phyloP scores from a whole-genome alignment of 2,329 filamentous ascomycete species.

The Tothia fuscella region DNA sequence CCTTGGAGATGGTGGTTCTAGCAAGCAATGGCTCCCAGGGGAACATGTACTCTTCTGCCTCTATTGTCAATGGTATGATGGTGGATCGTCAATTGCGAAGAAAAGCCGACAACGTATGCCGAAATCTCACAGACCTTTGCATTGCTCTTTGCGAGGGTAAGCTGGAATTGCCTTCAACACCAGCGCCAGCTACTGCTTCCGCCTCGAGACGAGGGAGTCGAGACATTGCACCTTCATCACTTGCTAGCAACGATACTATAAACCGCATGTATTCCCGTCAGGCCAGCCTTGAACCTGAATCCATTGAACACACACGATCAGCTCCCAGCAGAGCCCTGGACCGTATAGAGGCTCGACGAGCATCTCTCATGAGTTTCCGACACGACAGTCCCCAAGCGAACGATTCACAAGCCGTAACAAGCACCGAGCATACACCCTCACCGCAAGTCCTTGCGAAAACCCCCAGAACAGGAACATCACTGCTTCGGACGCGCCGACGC shows the following conservation, averaged over 20 bases:
- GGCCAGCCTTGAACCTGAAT: slow-evolving; percentile 25
- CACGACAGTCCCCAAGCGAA: slow-evolving; percentile 10
- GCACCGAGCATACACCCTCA: background rate
- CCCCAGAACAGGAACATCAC: slow-evolving; percentile 7
- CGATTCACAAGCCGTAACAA: slow-evolving; percentile 4
- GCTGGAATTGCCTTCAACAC: slow-evolving; percentile 1
- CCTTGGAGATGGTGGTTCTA: slow-evolving; percentile 64
- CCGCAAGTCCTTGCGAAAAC: slow-evolving; percentile 8
- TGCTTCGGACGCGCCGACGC: slow-evolving; percentile 5
- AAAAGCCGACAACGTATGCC: slow-evolving; percentile 86
- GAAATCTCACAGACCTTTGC: slow-evolving; percentile 84
- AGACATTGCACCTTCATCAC: slow-evolving; percentile 4
- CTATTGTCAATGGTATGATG: slow-evolving; percentile 47
- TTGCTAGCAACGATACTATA: background rate
- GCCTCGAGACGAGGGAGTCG: slow-evolving; percentile 1
- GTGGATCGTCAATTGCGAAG: slow-evolving; percentile 73
- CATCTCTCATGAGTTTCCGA: slow-evolving; percentile 22
- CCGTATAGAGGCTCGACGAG: slow-evolving; percentile 34
- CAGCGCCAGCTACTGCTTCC: background rate
- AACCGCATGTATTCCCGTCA: slow-evolving; percentile 5
- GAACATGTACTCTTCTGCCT: slow-evolving; percentile 50
- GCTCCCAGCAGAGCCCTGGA: slow-evolving; percentile 26
- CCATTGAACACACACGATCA: slow-evolving; percentile 18
- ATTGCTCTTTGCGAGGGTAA: slow-evolving; percentile 51
- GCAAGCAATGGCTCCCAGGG: slow-evolving; percentile 57